phyloP scores from a whole-genome alignment of 768 basidiomycete species.

The Boletus pseudopeckii region DNA sequence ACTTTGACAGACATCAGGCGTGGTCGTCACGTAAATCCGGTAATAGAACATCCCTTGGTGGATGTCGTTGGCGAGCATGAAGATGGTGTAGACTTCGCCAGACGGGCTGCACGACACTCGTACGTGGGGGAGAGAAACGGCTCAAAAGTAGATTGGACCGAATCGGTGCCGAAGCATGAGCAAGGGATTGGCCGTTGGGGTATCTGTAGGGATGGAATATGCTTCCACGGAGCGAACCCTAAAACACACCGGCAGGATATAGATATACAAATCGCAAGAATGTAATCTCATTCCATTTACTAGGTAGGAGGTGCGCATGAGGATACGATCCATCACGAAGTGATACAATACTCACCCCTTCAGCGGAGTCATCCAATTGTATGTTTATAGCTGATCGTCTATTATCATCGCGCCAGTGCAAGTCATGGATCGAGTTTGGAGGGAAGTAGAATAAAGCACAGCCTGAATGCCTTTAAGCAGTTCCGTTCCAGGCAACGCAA shows the following conservation, averaged over 20 bases:
- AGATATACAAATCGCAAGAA: too few relatives aligned
- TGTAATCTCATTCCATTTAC: too few relatives aligned
- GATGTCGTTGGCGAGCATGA: conserved; percentile 39
- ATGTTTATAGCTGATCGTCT: neutral
- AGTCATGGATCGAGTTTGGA: too few relatives aligned
- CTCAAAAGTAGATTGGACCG: conserved; percentile 37
- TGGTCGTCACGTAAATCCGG: too few relatives aligned
- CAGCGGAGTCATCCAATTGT: conserved; percentile 19
- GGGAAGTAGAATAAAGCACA: conserved; percentile 28
- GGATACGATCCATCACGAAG: too few relatives aligned
- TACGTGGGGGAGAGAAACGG: conserved; percentile 25
- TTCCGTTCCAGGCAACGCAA: conserved; percentile 12
- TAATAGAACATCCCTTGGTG: conserved; percentile 52
- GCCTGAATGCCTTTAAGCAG: conserved; percentile 33
- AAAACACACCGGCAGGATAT: too few relatives aligned
- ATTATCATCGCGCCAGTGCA: conserved; percentile 28
- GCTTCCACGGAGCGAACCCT: too few relatives aligned
- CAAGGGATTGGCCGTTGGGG: neutral
- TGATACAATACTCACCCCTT: conserved; percentile 25
- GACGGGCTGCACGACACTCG: conserved; percentile 21
- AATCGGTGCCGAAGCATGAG: conserved; percentile 23
- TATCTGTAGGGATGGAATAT: neutral
- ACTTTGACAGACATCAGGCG: too few relatives aligned
- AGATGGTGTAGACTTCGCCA: conserved; percentile 34
- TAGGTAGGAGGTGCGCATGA: too few relatives aligned